phyloP scores from a whole-genome alignment of 2,329 filamentous ascomycete species.

The Mariannaea sp. region DNA sequence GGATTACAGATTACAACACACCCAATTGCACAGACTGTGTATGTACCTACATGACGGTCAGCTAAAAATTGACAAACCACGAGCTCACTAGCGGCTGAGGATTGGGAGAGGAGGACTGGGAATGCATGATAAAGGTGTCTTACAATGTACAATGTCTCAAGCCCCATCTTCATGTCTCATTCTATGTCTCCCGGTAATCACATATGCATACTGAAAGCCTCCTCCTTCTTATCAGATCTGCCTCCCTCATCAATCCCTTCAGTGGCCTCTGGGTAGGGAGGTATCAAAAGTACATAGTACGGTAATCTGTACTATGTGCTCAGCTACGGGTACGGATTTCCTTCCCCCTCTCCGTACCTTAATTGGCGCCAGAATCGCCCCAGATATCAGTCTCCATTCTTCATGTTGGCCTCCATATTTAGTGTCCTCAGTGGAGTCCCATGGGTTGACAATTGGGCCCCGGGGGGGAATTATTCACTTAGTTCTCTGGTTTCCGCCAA shows the following conservation, averaged over 20 bases:
- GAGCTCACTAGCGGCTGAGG: neutral
- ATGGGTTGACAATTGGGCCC: slow-evolving; percentile 1
- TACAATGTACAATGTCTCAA: neutral
- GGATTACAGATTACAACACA: no score
- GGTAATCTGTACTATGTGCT: no score
- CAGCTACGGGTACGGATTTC: no score
- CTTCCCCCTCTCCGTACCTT: no score
- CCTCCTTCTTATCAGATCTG: neutral
- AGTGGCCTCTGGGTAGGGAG: no score
- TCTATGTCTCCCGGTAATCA: neutral
- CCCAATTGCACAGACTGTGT: no score
- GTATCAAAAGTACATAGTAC: no score
- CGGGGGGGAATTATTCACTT: no score
- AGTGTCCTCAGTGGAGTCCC: slow-evolving; percentile 3
- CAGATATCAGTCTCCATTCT: slow-evolving; percentile 5
- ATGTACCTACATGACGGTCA: no score
- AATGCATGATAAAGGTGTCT: neutral
- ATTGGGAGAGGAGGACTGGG: neutral
- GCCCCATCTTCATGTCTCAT: neutral
- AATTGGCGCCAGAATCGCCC: no score
- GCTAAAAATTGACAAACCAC: neutral
- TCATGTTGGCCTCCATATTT: slow-evolving; percentile 1
- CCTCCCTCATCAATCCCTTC: neutral
- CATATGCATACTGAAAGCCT: no score
- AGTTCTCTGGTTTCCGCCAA: no score